Conservation (phyloP, 306 rosid species). For the Astragalus glycyphyllos region DNA sequence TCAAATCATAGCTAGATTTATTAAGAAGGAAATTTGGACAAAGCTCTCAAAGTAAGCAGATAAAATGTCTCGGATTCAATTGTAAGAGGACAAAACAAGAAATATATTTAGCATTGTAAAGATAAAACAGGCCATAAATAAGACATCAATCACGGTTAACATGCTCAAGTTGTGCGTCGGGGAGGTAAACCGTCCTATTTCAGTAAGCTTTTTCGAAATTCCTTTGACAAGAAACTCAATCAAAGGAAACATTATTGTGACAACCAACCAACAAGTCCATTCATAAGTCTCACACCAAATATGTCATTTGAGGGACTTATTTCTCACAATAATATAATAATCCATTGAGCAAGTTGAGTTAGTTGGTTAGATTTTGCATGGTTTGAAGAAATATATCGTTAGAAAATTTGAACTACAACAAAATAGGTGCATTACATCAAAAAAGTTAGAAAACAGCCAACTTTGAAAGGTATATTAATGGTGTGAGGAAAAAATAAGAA, state of each 20-base stretch:
- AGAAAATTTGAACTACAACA: background rate
- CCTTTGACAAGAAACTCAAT: constrained; percentile 22
- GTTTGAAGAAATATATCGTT: constrained; percentile 1
- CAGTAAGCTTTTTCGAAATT: constrained; percentile 1
- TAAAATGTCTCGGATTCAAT: background rate
- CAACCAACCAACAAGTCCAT: constrained; percentile 6
- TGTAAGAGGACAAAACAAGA: background rate
- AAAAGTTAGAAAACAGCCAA: constrained; percentile 8
- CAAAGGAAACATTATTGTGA: constrained; percentile 1
- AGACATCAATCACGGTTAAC: constrained; percentile 6
- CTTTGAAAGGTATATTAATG: background rate
- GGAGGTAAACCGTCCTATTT: constrained; percentile 25
- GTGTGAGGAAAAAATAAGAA: background rate
- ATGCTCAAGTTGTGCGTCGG: background rate
- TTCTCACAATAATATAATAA: background rate
- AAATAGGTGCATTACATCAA: constrained; percentile 17
- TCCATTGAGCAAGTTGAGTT: background rate
- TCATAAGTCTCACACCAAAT: constrained; percentile 5
- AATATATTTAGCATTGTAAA: background rate
- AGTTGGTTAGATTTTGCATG: background rate
- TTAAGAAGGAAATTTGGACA: constrained; percentile 1
- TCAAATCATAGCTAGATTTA: background rate
- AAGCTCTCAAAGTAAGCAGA: constrained; percentile 1
- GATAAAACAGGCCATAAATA: constrained; percentile 6
- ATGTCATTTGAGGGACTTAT: background rate